A percentile compares a stretch with the other conserved stretches of the same genome.
Evolutionary conservation across 179 eudicot genomes (phyloP).

Genomic region (Beta corolliflora): DNA sequence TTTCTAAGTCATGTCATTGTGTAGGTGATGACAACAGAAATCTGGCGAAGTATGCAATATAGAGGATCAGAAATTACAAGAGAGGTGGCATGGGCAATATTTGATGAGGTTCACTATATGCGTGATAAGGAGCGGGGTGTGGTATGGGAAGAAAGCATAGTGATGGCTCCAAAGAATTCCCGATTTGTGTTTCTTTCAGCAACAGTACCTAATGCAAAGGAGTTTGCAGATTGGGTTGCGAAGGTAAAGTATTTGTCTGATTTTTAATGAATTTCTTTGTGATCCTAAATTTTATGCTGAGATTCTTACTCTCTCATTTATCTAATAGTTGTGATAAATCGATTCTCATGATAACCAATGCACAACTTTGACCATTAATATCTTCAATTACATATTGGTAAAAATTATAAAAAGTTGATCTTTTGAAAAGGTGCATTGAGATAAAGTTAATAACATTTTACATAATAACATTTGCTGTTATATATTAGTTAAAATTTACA

Average conservation of each 20-base stretch:
- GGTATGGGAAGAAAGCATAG: conserved; percentile 99
- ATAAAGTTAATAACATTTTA: no score
- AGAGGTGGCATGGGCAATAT: conserved; percentile 97
- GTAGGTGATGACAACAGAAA: conserved; percentile 98
- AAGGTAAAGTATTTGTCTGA: conserved; percentile 53
- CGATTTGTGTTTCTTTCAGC: conserved; percentile 98
- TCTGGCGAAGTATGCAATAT: conserved; percentile 99
- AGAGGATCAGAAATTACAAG: conserved; percentile 89
- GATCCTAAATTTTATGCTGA: background rate
- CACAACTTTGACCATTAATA: no score
- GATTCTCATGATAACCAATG: no score
- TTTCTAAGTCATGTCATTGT: background rate
- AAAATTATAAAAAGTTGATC: no score
- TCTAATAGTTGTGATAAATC: no score
- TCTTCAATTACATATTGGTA: no score
- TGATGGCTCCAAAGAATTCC: conserved; percentile 97
- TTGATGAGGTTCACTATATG: conserved; percentile 99
- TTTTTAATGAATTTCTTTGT: background rate
- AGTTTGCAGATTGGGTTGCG: conserved; percentile 99
- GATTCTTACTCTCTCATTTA: no score
- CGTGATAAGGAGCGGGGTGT: conserved; percentile 99
- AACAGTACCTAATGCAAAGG: conserved; percentile 98
- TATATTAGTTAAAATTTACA: no score
- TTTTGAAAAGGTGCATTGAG: no score
- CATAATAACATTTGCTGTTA: no score